Evolutionary conservation across 148 eudicot species (phyloP).

Genomic region (Arbutus unedo): DNA sequence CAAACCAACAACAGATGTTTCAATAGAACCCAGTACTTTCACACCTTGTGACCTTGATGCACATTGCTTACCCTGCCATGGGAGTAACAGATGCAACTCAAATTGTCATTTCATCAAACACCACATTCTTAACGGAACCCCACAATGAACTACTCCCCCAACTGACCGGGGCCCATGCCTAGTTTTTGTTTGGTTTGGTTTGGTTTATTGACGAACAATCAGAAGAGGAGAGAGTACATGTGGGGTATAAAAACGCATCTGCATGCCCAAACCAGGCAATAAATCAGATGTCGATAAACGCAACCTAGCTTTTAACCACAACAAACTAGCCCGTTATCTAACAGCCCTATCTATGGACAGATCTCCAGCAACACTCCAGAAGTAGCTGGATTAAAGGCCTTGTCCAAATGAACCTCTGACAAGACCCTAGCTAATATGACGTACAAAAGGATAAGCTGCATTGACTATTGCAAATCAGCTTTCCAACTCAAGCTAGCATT

Average conservation of each 20-base stretch:
- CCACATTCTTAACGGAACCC: neutral
- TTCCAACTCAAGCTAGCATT: slow-evolving; percentile 7
- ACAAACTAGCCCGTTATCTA: neutral
- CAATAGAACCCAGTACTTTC: slow-evolving; percentile 62
- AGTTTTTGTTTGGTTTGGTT: too few relatives aligned
- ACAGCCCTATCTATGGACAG: neutral
- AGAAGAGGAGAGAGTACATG: neutral
- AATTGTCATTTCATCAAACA: neutral
- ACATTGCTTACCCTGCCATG: slow-evolving; percentile 38
- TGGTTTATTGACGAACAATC: too few relatives aligned
- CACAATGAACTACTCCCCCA: neutral
- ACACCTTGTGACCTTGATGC: slow-evolving; percentile 26
- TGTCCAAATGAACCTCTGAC: neutral
- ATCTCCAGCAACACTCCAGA: neutral
- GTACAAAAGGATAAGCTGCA: neutral
- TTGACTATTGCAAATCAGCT: slow-evolving; percentile 4
- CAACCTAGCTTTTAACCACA: neutral
- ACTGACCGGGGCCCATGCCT: too few relatives aligned
- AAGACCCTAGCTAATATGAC: neutral
- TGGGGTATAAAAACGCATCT: neutral
- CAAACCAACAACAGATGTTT: slow-evolving; percentile 85
- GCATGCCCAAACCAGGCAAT: slow-evolving; percentile 5
- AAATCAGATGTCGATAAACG: neutral
- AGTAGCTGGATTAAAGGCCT: slow-evolving; percentile 6
- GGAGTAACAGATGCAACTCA: neutral